Evolutionary conservation across 2,329 filamentous ascomycete genomes (phyloP).

Genomic region (Leptoxyphium fumago): DNA sequence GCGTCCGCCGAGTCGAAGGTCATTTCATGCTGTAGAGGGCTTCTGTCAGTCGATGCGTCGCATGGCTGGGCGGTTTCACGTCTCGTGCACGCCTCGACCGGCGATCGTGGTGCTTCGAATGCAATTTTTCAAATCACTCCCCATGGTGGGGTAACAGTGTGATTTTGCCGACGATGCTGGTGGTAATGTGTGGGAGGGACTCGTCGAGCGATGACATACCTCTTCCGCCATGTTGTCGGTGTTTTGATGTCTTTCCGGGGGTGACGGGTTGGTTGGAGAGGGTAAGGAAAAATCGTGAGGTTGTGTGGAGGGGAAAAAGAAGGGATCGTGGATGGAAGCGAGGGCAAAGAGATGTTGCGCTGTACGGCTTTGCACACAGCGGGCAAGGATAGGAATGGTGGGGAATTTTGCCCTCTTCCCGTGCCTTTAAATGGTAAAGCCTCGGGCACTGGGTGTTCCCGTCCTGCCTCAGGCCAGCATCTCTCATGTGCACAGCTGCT

Average conservation of each 20-base stretch:
- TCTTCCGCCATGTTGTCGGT: not conserved
- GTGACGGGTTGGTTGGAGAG: not conserved
- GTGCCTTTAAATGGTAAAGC: not conserved
- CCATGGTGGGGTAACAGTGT: not conserved
- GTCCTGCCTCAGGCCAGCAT: too few relatives aligned
- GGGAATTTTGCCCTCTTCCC: not conserved
- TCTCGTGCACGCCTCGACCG: not conserved
- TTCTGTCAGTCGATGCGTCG: constrained; percentile 6
- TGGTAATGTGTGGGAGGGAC: not conserved
- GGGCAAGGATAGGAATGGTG: not conserved
- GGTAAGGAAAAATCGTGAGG: not conserved
- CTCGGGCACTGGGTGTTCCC: not conserved
- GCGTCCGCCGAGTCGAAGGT: constrained; percentile 91
- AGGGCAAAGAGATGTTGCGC: not conserved
- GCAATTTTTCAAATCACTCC: not conserved
- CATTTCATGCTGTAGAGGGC: constrained; percentile 36
- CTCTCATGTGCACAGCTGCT: too few relatives aligned
- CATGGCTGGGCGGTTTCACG: not conserved
- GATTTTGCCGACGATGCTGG: not conserved
- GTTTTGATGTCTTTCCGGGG: too few relatives aligned
- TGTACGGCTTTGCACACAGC: not conserved
- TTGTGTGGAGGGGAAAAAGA: not conserved
- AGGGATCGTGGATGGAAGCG: not conserved
- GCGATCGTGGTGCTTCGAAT: not conserved
- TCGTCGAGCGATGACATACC: not conserved